Evolutionary conservation across 1,284 basidiomycete genomes (phyloP).

Genomic region (Puccinia horiana): DNA sequence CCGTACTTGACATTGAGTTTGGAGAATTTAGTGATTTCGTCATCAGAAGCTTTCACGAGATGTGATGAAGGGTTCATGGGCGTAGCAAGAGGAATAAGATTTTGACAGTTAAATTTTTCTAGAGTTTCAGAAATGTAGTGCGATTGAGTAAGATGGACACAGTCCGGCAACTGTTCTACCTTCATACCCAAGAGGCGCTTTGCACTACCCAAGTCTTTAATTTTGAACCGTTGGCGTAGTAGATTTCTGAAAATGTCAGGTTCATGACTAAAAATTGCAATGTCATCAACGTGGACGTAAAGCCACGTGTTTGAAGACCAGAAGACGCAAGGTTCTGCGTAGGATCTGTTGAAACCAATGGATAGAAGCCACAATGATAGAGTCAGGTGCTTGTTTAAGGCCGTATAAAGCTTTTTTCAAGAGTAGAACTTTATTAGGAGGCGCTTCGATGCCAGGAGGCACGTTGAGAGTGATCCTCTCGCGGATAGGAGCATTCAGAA

Average conservation of each 20-base stretch:
- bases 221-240: background rate
- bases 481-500: background rate
- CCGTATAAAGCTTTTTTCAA: conserved; percentile 22
- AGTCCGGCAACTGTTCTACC: background rate
- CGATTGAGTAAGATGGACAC: background rate
- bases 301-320: background rate
- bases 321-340: conserved; percentile 8
- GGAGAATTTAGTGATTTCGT: background rate
- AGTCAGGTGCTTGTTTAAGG: background rate
- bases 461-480: background rate
- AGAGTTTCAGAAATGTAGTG: background rate
- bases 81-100: background rate
- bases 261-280: too few relatives aligned
- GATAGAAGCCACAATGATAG: background rate
- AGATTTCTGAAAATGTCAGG: background rate
- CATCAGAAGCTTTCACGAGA: background rate
- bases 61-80: conserved; percentile 6
- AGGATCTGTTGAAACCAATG: background rate
- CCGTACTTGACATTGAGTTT: background rate
- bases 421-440: background rate
- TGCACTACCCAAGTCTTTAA: background rate
- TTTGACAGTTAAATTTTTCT: background rate
- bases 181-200: background rate
- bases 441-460: background rate
- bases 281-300: conserved; percentile 9